phyloP scores from a whole-genome alignment of 192 early-diverging fungal species.

The Rhizoclosmatium sp. region DNA sequence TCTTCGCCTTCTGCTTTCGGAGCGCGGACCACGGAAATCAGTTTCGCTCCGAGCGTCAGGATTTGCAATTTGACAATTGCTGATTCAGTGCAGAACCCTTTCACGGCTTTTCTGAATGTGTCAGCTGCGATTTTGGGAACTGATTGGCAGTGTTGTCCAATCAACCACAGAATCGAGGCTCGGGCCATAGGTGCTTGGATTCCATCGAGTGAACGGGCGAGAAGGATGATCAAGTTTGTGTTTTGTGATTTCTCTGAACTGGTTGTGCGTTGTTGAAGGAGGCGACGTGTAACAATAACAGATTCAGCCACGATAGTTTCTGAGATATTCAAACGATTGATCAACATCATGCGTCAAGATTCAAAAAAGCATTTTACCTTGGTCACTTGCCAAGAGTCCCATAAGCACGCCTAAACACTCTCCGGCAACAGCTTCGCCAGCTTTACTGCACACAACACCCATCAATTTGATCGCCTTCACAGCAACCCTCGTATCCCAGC shows the following conservation, averaged over 20 bases:
- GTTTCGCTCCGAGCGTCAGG: slow-evolving; percentile 79
- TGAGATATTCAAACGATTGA: slow-evolving; percentile 31
- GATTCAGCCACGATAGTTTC: slow-evolving; percentile 78
- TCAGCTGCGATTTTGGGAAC: slow-evolving; percentile 79
- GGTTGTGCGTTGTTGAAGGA: slow-evolving; percentile 62
- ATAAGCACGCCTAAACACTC: slow-evolving; percentile 58
- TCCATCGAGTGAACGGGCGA: slow-evolving; percentile 67
- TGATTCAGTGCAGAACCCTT: slow-evolving; percentile 61
- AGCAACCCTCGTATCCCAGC: slow-evolving; percentile 67
- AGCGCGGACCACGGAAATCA: slow-evolving; percentile 47
- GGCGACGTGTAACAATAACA: slow-evolving; percentile 74
- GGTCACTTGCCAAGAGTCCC: slow-evolving; percentile 35
- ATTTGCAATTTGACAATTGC: slow-evolving; percentile 83
- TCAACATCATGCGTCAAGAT: not conserved
- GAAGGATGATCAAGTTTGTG: slow-evolving; percentile 39
- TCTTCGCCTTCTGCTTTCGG: slow-evolving; percentile 20
- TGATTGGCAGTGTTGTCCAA: slow-evolving; percentile 77
- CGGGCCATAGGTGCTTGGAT: slow-evolving; percentile 78
- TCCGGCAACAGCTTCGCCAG: slow-evolving; percentile 50
- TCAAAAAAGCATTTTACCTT: slow-evolving; percentile 26
- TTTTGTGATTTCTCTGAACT: not conserved
- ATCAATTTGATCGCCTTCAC: slow-evolving; percentile 53
- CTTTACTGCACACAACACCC: slow-evolving; percentile 24
- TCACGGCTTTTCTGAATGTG: slow-evolving; percentile 78
- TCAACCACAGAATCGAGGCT: slow-evolving; percentile 86